Evolutionary conservation across 495 filamentous ascomycete species (phyloP).

Genomic region (Cetradonia linearis): DNA sequence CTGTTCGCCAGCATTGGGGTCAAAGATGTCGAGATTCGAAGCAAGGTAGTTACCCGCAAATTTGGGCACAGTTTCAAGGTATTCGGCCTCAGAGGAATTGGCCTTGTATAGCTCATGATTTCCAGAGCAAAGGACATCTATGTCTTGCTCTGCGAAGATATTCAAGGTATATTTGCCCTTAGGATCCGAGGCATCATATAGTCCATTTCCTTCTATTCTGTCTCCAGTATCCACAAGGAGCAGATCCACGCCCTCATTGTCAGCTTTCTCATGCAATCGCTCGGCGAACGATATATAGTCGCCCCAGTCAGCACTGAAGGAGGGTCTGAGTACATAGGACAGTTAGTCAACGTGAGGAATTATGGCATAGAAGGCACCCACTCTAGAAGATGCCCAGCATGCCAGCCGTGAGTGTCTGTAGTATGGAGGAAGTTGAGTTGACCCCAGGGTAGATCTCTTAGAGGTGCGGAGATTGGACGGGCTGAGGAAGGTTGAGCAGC

Average conservation of each 20-base stretch:
- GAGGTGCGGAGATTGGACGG: conserved; percentile 64
- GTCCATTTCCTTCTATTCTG: conserved; percentile 85
- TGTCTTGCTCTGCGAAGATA: conserved; percentile 68
- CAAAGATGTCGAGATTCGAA: conserved; percentile 85
- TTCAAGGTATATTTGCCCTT: conserved; percentile 81
- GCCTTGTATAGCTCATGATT: conserved; percentile 92
- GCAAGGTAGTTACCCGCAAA: conserved; percentile 69
- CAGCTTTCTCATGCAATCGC: conserved; percentile 67
- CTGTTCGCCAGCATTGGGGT: conserved; percentile 54
- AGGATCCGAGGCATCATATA: conserved; percentile 85
- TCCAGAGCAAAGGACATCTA: conserved; percentile 80
- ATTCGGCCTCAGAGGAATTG: conserved; percentile 66
- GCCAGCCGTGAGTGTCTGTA: conserved; percentile 93
- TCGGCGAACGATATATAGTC: conserved; percentile 91
- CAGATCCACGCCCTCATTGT: conserved; percentile 68
- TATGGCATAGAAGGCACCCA: conserved; percentile 30
- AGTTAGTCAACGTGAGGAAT: conserved; percentile 16
- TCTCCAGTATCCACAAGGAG: conserved; percentile 91
- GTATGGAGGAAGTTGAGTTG: conserved; percentile 92
- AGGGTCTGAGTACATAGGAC: conserved; percentile 45
- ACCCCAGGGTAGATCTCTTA: conserved; percentile 79
- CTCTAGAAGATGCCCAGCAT: conserved; percentile 88
- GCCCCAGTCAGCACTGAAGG: conserved; percentile 92
- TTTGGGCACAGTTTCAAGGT: conserved; percentile 63
- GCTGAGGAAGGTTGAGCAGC: conserved; percentile 73